Conservation (phyloP, 2,329 filamentous ascomycete species). For the Ceratocystis variospora region DNA sequence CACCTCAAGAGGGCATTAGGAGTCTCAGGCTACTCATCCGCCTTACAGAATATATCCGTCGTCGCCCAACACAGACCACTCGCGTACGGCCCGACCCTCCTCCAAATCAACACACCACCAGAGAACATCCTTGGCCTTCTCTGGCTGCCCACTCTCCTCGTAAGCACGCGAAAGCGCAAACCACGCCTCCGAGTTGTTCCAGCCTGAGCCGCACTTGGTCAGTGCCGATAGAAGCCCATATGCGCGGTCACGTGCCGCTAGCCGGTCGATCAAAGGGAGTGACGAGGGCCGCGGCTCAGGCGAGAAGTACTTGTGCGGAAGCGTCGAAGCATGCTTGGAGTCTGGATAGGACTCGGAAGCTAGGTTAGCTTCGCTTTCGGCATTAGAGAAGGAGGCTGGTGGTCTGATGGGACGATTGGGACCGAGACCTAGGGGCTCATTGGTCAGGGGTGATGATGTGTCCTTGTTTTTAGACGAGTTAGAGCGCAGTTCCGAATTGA, state of each 20-base stretch:
- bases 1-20: not conserved
- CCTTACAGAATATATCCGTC: slow-evolving; percentile 44
- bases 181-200: slow-evolving; percentile 92
- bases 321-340: slow-evolving; percentile 16
- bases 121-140: slow-evolving; percentile 80
- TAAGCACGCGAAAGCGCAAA: slow-evolving; percentile 74
- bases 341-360: slow-evolving; percentile 20
- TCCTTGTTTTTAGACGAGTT: slow-evolving; percentile 1
- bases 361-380: slow-evolving; percentile 11
- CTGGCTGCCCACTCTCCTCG: slow-evolving; percentile 70
- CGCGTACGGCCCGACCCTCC: slow-evolving; percentile 64
- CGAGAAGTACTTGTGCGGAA: slow-evolving; percentile 31
- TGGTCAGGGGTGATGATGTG: not conserved
- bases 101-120: slow-evolving; percentile 98
- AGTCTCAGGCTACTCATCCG: not conserved
- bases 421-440: slow-evolving; percentile 16
- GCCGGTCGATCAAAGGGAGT: slow-evolving; percentile 60
- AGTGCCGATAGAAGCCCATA: slow-evolving; percentile 69
- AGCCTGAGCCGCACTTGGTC: slow-evolving; percentile 73
- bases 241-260: slow-evolving; percentile 82
- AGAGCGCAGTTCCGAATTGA: not conserved
- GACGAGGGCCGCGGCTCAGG: slow-evolving; percentile 44
- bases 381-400: not conserved
- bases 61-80: slow-evolving; percentile 58
- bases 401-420: slow-evolving; percentile 14